A percentile compares a stretch with the other conserved stretches of the same genome.
These are phyloP conservation scores for Cercospora janseana DNA, from an alignment of 2,329 filamentous ascomycete species.

Conservation along the genomic window DNA sequence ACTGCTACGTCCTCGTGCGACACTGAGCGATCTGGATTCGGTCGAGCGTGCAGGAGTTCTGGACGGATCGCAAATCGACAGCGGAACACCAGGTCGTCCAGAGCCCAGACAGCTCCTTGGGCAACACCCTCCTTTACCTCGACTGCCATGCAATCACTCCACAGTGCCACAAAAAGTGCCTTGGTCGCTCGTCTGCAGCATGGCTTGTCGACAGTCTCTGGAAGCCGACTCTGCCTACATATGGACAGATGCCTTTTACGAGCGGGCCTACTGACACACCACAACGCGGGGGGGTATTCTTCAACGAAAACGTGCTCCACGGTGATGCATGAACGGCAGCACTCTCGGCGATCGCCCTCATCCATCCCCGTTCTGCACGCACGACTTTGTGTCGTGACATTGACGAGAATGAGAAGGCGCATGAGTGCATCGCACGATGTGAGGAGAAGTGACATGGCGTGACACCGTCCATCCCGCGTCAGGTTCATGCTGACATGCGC, in stretches of 20 bases:
- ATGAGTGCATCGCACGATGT: neutral
- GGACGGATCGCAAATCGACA: slow-evolving; percentile 15
- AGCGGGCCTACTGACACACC: slow-evolving; percentile 45
- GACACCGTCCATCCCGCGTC: neutral
- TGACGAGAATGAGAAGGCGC: slow-evolving; percentile 1
- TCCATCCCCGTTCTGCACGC: slow-evolving; percentile 33
- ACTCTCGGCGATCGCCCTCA: slow-evolving; percentile 30
- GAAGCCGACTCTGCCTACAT: too few relatives aligned
- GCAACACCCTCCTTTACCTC: slow-evolving; percentile 13
- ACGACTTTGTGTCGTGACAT: neutral
- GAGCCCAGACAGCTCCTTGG: slow-evolving; percentile 17
- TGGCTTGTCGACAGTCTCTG: slow-evolving; percentile 28
- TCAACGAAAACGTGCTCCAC: slow-evolving; percentile 8
- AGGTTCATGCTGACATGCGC: too few relatives aligned
- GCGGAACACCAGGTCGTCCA: slow-evolving; percentile 3
- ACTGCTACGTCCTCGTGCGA: slow-evolving; percentile 15
- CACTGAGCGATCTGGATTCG: slow-evolving; percentile 15
- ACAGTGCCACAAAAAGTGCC: slow-evolving; percentile 14
- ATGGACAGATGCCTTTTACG: slow-evolving; percentile 26
- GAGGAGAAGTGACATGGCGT: neutral
- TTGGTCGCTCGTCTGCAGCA: neutral
- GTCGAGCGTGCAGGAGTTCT: slow-evolving; percentile 16
- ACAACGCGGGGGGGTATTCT: slow-evolving; percentile 34
- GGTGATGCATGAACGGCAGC: slow-evolving; percentile 12
- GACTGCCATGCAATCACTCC: slow-evolving; percentile 11